phyloP scores from a whole-genome alignment of 1,139 yeast species.

The Candida sojae region DNA sequence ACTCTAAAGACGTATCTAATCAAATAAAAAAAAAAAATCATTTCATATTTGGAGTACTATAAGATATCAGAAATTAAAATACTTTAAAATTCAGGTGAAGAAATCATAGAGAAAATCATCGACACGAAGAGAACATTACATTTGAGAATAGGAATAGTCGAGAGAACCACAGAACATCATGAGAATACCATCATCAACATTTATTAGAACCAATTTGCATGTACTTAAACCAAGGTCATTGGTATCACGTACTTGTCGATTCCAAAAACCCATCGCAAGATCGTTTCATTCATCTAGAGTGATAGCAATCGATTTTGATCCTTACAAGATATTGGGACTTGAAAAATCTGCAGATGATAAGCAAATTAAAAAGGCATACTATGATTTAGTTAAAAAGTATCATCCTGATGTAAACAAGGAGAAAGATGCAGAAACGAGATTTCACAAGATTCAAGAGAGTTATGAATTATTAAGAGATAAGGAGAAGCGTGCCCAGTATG shows the following conservation, averaged over 20 bases:
- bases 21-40: too few relatives aligned
- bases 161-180: neutral
- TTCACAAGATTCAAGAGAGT: conserved; percentile 92
- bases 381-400: conserved; percentile 86
- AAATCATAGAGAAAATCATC: too few relatives aligned
- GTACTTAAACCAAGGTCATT: neutral
- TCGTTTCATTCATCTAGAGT: conserved; percentile 28
- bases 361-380: conserved; percentile 92
- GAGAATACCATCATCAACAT: conserved; percentile 6
- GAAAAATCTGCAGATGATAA: conserved; percentile 68
- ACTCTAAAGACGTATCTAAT: too few relatives aligned
- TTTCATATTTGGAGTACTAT: too few relatives aligned
- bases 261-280: conserved; percentile 13
- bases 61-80: too few relatives aligned
- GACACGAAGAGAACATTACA: too few relatives aligned
- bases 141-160: neutral
- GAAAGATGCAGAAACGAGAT: conserved; percentile 79
- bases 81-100: too few relatives aligned
- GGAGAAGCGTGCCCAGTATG: conserved; percentile 84
- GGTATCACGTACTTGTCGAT: neutral
- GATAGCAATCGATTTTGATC: conserved; percentile 55
- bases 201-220: conserved; percentile 4
- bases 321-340: conserved; percentile 83
- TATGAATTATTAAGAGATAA: conserved; percentile 90
- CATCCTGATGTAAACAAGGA: conserved; percentile 98